Evolutionary conservation across 2,329 filamentous ascomycete species (phyloP), one percentile per base, ranked within the genome.

Genomic region (Apiospora saccharicola): DNA sequence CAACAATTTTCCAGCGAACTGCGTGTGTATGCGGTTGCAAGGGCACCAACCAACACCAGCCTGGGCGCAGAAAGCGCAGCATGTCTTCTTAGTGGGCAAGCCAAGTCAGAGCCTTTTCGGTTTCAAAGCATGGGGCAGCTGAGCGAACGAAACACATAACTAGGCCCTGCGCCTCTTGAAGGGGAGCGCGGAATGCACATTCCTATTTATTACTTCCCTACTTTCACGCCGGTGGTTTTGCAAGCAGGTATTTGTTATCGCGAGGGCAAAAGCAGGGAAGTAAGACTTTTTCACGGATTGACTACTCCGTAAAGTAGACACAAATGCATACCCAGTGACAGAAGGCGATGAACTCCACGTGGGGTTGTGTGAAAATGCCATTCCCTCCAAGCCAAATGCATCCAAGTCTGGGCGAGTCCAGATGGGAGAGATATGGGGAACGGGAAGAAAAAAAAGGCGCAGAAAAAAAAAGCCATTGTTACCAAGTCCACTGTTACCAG

Each of bases 341-440:
- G 57, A 64, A 64, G 57, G 22, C 57, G 57, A 64, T 64, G 57
- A 22, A 37, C 57, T 64, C 19, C 57, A 64, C 57, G 57, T 64
- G 57, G 57, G 57, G 57, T 41, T 64, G 37, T 64, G 49, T 51
- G 34, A 64, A 22, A 64, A 64, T 64, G 57, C 57, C 57, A 64
- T 64, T 64, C 22, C 34, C 30, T 37, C 16, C 24, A 34, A 16
- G 51, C 51, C 24, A 57, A 34, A 57, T 34, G 51, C 44, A 47
- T 49, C 46, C 46, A 49, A 49, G 46, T 49, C 46, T 10, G 37
- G 10, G 37, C 37, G 37, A 41, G 37, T 10, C 26, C 14, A 34
- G 16, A 61, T 34, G 19, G 26, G 13, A 49, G 13, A 49, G 13
- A 26, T 14, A 24, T 12, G 24, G 24, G 13, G 26, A 30, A 30